phyloP scores from a whole-genome alignment of 495 filamentous ascomycete genomes.

The Penicillium arizonense region DNA sequence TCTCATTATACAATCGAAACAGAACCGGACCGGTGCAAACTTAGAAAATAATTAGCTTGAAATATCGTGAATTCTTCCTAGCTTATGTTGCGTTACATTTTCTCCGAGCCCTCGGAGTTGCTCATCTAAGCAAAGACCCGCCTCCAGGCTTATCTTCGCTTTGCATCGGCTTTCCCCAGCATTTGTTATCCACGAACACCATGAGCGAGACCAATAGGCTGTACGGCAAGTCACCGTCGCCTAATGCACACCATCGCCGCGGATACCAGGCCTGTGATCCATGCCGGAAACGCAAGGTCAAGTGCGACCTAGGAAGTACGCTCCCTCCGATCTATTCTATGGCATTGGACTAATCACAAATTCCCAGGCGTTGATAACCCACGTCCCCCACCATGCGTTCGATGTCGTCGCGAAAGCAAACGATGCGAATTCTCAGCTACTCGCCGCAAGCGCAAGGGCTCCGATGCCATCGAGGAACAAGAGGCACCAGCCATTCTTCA shows the following conservation, averaged over 20 bases:
- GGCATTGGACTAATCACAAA: conserved; percentile 11
- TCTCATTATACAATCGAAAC: conserved; percentile 9
- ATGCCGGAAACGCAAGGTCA: conserved; percentile 86
- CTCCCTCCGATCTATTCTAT: neutral
- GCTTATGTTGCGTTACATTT: neutral
- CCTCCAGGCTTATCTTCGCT: conserved; percentile 44
- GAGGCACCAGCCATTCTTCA: conserved; percentile 35
- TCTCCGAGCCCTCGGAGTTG: conserved; percentile 15
- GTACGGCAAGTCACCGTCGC: conserved; percentile 31
- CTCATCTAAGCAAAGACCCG: conserved; percentile 29
- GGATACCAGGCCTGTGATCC: conserved; percentile 89
- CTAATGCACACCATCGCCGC: conserved; percentile 59
- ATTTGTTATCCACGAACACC: conserved; percentile 25
- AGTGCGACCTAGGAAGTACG: conserved; percentile 83
- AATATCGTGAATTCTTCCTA: conserved; percentile 1
- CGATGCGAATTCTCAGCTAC: conserved; percentile 98
- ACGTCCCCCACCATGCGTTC: conserved; percentile 87
- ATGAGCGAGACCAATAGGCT: conserved; percentile 29
- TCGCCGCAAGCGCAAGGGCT: conserved; percentile 80
- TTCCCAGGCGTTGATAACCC: conserved; percentile 76
- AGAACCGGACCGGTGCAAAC: conserved; percentile 1
- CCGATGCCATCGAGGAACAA: conserved; percentile 61
- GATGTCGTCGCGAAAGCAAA: conserved; percentile 89
- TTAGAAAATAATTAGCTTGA: neutral
- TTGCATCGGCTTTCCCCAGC: conserved; percentile 45